Evolutionary conservation across 164 flowering plant genomes (phyloP).

Genomic region (Dillenia suffruticosa): DNA sequence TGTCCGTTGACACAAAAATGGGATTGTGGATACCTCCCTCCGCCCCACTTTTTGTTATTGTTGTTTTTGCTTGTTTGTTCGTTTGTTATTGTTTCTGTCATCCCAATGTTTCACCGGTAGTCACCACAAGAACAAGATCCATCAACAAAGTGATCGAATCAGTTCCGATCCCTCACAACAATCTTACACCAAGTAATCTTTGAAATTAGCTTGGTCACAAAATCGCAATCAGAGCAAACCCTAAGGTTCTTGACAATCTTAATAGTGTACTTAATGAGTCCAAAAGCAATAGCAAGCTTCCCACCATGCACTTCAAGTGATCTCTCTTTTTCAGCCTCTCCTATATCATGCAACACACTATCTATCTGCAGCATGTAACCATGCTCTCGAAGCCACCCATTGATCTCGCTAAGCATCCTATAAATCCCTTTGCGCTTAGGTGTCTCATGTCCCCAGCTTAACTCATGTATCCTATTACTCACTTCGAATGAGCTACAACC

Average conservation of each 20-base stretch:
- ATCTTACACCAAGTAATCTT: conserved; percentile 65
- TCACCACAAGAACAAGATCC: conserved; percentile 73
- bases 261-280: conserved; percentile 69
- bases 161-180: conserved; percentile 70
- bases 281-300: conserved; percentile 74
- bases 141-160: conserved; percentile 72
- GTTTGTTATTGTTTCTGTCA: too few species aligned
- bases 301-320: conserved; percentile 70
- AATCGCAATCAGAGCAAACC: conserved; percentile 67
- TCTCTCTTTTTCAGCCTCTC: conserved; percentile 42
- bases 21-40: too few species aligned
- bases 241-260: conserved; percentile 77
- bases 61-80: too few species aligned
- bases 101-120: conserved; percentile 46
- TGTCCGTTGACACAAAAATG: too few species aligned
- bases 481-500: conserved; percentile 82
- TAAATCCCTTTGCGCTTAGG: conserved; percentile 57
- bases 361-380: conserved; percentile 56
- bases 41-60: too few species aligned
- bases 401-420: conserved; percentile 53
- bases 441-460: conserved; percentile 71
- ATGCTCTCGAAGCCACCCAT: conserved; percentile 37
- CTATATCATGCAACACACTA: conserved; percentile 55
- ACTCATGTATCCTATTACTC: conserved; percentile 54
- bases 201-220: conserved; percentile 54